Evolutionary conservation across 805 yeast species (phyloP).

Genomic region (Komagataella mondaviorum): DNA sequence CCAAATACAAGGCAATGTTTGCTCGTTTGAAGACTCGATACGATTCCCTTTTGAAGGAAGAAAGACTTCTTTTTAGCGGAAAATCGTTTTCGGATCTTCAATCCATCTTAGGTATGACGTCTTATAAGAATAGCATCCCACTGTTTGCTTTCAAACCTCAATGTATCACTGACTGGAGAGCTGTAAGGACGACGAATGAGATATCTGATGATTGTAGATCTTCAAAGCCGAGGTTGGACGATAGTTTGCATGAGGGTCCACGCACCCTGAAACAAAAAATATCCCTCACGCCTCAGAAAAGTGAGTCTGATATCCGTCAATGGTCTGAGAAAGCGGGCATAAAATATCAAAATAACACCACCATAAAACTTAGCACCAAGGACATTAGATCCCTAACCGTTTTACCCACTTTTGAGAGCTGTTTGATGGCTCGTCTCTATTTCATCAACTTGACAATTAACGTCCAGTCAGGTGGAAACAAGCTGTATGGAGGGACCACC

Average conservation of each 20-base stretch:
- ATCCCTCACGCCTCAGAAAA: not conserved
- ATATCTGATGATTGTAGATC: not conserved
- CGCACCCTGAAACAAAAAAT: not conserved
- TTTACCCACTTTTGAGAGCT: slow-evolving; percentile 50
- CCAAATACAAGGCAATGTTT: too few species aligned
- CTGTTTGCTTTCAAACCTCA: not conserved
- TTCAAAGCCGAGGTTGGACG: not conserved
- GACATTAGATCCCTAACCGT: slow-evolving; percentile 20
- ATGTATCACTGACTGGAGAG: not conserved
- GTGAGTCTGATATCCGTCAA: not conserved
- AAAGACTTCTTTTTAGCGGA: too few species aligned
- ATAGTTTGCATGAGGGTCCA: not conserved
- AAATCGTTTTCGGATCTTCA: too few species aligned
- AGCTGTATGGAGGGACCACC: not conserved
- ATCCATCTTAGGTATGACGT: not conserved
- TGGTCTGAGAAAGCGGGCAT: not conserved
- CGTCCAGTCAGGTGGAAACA: not conserved
- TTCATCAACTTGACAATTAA: slow-evolving; percentile 10
- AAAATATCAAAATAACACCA: not conserved
- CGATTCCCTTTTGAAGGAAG: too few species aligned
- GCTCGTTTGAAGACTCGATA: too few species aligned
- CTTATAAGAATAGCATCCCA: not conserved
- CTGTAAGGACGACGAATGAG: not conserved
- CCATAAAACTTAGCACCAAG: not conserved
- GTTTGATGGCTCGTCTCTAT: slow-evolving; percentile 45